These are phyloP conservation scores for Sisymbrium irio DNA, from an alignment of 345 rosid genomes.

Conservation along the genomic window DNA sequence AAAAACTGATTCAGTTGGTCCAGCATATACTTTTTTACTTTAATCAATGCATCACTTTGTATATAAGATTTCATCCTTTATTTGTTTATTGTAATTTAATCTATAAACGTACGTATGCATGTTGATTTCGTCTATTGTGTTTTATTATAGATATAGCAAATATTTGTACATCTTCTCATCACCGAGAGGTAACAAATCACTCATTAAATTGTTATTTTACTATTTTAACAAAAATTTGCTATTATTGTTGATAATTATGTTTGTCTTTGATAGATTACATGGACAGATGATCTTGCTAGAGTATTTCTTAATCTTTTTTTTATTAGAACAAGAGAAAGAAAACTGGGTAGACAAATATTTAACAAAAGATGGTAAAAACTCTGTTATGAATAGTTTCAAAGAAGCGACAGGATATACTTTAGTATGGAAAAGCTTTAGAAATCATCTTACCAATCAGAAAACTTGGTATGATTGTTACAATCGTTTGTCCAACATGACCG, in stretches of 20 bases:
- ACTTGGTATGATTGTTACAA: not conserved
- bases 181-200: no score
- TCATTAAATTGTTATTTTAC: no score
- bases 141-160: no score
- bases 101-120: no score
- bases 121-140: no score
- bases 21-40: no score
- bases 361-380: not conserved
- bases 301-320: not conserved
- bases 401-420: not conserved
- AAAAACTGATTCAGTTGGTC: no score
- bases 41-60: no score
- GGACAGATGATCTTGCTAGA: not conserved
- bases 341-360: not conserved
- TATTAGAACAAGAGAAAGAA: not conserved
- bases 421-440: not conserved
- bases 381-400: not conserved
- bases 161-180: no score
- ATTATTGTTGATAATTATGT: not conserved
- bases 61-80: no score
- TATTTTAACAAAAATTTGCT: no score
- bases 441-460: not conserved
- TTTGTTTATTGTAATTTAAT: no score
- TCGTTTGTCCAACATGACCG: not conserved
- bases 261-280: not conserved